phyloP scores from a whole-genome alignment of 805 yeast species.

The Candida lessepsii region DNA sequence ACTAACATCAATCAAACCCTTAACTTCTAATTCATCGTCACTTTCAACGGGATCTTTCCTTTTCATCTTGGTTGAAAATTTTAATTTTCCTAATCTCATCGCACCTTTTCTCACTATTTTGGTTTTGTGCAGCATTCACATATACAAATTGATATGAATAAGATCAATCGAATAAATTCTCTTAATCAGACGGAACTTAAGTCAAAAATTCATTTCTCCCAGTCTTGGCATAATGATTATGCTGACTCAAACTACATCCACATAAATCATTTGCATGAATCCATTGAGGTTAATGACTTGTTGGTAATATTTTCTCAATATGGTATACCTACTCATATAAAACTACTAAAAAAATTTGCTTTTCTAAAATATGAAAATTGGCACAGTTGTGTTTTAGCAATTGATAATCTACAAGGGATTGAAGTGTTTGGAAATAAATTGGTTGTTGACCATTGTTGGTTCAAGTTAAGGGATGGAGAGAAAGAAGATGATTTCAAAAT shows the following conservation, averaged over 20 bases:
- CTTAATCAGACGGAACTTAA: constrained; percentile 69
- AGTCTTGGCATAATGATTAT: constrained; percentile 91
- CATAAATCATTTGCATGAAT: constrained; percentile 69
- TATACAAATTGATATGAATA: constrained; percentile 26
- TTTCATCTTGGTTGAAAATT: constrained; percentile 7
- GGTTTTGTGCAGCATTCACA: not conserved
- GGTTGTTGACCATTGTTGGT: constrained; percentile 72
- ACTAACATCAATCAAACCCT: constrained; percentile 43
- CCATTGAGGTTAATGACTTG: constrained; percentile 72
- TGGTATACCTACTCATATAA: constrained; percentile 79
- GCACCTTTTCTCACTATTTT: constrained; percentile 6
- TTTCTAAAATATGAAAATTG: constrained; percentile 82
- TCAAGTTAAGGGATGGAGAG: constrained; percentile 53
- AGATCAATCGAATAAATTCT: constrained; percentile 45
- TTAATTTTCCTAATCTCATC: constrained; percentile 7
- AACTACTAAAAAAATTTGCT: constrained; percentile 69
- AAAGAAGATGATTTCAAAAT: constrained; percentile 42
- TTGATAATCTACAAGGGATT: constrained; percentile 82
- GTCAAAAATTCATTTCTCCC: constrained; percentile 53
- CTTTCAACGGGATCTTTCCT: constrained; percentile 18
- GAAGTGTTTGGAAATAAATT: constrained; percentile 48
- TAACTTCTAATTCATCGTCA: constrained; percentile 30
- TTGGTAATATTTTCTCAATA: constrained; percentile 81
- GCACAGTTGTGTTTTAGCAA: constrained; percentile 76
- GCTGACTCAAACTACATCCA: constrained; percentile 71